Evolutionary conservation across 129 eudicot genomes (phyloP).

Genomic region (Flaveria trinervia): DNA sequence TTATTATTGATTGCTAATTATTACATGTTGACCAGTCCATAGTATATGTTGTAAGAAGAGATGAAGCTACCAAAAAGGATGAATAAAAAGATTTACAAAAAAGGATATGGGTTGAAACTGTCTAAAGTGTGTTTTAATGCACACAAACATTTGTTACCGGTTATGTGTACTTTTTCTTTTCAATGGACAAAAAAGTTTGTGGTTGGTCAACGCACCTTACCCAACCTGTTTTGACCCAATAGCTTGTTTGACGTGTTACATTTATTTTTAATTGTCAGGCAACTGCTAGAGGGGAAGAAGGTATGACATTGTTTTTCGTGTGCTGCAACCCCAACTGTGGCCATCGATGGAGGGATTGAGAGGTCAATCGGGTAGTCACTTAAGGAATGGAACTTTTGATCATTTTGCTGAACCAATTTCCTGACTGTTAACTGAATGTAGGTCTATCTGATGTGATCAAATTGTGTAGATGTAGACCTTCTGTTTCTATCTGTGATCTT

Average conservation of each 20-base stretch:
- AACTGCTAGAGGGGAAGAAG: slow-evolving; percentile 93
- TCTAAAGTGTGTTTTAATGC: not conserved
- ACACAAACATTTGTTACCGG: not conserved
- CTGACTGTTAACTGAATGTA: slow-evolving; percentile 7
- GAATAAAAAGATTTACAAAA: not conserved
- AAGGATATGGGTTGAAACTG: not conserved
- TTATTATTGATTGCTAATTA: no score
- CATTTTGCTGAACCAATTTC: not conserved
- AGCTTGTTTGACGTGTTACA: not conserved
- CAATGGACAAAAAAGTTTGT: not conserved
- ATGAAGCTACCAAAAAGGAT: no score
- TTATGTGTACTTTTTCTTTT: not conserved
- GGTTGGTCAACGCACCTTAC: not conserved
- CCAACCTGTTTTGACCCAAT: not conserved
- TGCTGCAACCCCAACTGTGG: slow-evolving; percentile 91
- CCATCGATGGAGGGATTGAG: slow-evolving; percentile 88
- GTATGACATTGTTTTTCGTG: slow-evolving; percentile 94
- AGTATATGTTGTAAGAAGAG: no score
- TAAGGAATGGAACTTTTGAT: not conserved
- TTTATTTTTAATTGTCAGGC: slow-evolving; percentile 56
- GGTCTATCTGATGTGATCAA: slow-evolving; percentile 5
- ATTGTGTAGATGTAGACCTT: not conserved
- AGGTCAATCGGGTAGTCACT: not conserved
- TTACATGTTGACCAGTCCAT: no score
- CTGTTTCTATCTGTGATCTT: slow-evolving; percentile 4